Evolutionary conservation across 768 basidiomycete species (phyloP).

Genomic region (Auricularia sp.): DNA sequence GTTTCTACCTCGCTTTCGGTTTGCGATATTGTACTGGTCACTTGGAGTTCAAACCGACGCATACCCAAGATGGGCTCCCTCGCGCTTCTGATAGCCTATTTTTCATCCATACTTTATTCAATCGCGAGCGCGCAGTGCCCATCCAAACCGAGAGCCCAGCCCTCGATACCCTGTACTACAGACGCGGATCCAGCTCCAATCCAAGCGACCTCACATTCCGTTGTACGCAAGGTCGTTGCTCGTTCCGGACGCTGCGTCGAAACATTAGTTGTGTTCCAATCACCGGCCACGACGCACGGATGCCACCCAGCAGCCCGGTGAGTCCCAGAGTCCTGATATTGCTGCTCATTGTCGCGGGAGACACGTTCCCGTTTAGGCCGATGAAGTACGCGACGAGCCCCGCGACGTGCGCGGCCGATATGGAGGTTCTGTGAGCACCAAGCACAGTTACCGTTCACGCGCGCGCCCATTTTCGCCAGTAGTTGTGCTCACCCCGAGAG

Average conservation of each 20-base stretch:
- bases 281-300: constrained; percentile 5
- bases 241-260: background rate
- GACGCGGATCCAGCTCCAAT: too few relatives aligned
- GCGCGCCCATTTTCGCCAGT: background rate
- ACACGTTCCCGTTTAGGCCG: constrained; percentile 19
- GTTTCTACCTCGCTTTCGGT: too few relatives aligned
- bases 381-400: constrained; percentile 32
- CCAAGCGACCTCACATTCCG: background rate
- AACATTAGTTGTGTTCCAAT: background rate
- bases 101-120: too few relatives aligned
- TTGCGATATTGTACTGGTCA: too few relatives aligned
- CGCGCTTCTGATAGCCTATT: too few relatives aligned
- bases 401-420: constrained; percentile 29
- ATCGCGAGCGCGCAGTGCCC: too few relatives aligned
- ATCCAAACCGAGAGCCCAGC: too few relatives aligned
- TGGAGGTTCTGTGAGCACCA: constrained; percentile 6
- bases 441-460: too few relatives aligned
- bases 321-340: constrained; percentile 19
- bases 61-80: too few relatives aligned
- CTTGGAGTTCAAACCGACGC: too few relatives aligned
- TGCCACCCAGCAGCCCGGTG: constrained; percentile 21
- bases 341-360: constrained; percentile 21
- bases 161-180: too few relatives aligned
- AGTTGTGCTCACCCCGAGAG: constrained; percentile 8
- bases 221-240: background rate